phyloP scores from a whole-genome alignment of 2,329 filamentous ascomycete genomes.

The Fusarium luffae region DNA sequence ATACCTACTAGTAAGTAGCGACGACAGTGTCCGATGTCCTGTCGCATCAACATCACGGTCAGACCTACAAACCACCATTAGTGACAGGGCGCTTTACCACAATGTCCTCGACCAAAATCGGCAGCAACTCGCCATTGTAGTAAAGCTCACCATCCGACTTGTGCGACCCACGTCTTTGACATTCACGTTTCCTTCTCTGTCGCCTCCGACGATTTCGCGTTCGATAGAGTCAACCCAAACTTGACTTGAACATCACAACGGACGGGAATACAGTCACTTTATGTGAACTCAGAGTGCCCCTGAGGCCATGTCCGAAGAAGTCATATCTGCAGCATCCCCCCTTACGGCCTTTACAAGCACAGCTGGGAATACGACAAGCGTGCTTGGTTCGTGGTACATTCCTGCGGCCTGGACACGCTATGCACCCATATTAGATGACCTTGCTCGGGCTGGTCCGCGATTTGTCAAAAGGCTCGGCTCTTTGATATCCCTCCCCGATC shows the following conservation, averaged over 20 bases:
- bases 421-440: slow-evolving; percentile 73
- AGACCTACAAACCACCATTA: slow-evolving; percentile 24
- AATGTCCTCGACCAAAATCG: slow-evolving; percentile 33
- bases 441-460: slow-evolving; percentile 75
- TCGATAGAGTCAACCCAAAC: neutral
- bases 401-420: slow-evolving; percentile 68
- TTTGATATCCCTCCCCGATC: slow-evolving; percentile 69
- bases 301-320: slow-evolving; percentile 43
- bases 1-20: neutral
- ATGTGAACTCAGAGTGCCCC: neutral
- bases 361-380: slow-evolving; percentile 16
- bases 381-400: slow-evolving; percentile 60
- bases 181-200: neutral
- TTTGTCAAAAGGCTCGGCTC: slow-evolving; percentile 75
- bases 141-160: neutral
- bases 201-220: slow-evolving; percentile 5
- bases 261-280: neutral
- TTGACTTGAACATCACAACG: neutral
- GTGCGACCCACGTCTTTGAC: neutral
- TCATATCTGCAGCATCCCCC: slow-evolving; percentile 34
- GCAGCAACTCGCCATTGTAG: slow-evolving; percentile 23
- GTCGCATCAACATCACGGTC: slow-evolving; percentile 26
- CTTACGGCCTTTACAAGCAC: slow-evolving; percentile 34
- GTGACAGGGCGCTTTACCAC: slow-evolving; percentile 38
- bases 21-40: slow-evolving; percentile 1